Conservation (phyloP, 1,284 basidiomycete genomes). For the Takashimella koratensis region DNA sequence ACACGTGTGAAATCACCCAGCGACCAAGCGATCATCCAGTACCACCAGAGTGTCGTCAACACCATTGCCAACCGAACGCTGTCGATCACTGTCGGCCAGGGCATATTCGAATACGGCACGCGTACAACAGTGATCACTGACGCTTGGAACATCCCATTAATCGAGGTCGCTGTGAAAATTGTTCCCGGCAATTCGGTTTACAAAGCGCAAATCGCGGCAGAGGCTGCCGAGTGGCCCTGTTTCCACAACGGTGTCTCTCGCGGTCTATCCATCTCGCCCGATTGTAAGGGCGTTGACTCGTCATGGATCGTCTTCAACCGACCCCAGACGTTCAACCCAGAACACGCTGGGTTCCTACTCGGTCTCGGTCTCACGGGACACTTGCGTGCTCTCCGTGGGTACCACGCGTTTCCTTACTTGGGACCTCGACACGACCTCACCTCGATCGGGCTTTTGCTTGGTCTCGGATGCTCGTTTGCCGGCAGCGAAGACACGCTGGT, state of each 20-base stretch:
- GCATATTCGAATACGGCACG: conserved; percentile 79
- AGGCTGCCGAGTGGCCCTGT: conserved; percentile 83
- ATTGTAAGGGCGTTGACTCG: conserved; percentile 73
- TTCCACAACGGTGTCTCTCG: conserved; percentile 97
- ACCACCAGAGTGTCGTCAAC: conserved; percentile 73
- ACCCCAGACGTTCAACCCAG: conserved; percentile 75
- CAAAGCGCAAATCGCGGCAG: conserved; percentile 58
- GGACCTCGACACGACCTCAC: conserved; percentile 93
- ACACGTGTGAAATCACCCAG: conserved; percentile 11
- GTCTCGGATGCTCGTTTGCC: conserved; percentile 85
- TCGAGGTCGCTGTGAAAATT: conserved; percentile 72
- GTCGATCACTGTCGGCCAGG: conserved; percentile 77
- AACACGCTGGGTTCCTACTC: conserved; percentile 92
- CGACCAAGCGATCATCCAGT: conserved; percentile 46
- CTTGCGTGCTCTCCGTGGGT: conserved; percentile 78
- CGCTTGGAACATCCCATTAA: conserved; percentile 70
- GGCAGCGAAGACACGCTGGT: conserved; percentile 82
- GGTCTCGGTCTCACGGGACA: conserved; percentile 91
- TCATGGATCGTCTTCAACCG: conserved; percentile 94
- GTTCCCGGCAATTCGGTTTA: conserved; percentile 53
- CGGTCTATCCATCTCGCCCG: conserved; percentile 73
- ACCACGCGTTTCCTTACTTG: conserved; percentile 78
- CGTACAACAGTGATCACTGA: conserved; percentile 67
- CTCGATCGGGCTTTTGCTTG: conserved; percentile 87
- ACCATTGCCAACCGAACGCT: conserved; percentile 79